Percentiles rank a stretch among this genome's conserved stretches.
Evolutionary conservation across 2,329 filamentous ascomycete species (phyloP).

Genomic region (Emergomyces africanus): DNA sequence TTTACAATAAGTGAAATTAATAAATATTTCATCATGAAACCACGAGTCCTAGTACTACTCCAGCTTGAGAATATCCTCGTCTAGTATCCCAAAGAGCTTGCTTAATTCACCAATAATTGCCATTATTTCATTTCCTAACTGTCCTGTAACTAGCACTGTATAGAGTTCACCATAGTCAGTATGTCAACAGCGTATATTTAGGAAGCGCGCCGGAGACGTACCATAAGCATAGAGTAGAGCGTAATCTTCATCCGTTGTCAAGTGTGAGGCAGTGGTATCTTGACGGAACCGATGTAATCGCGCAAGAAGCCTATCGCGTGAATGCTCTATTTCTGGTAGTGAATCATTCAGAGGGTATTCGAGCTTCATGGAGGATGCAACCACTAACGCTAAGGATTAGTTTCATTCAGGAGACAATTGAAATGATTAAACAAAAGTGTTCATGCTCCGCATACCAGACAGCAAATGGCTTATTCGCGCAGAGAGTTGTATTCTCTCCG

Average conservation of each 20-base stretch:
- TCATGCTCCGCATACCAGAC: slow-evolving; percentile 32
- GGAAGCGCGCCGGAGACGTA: slow-evolving; percentile 22
- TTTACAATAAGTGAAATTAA: not conserved
- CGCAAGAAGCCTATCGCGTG: slow-evolving; percentile 69
- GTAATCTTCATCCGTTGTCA: slow-evolving; percentile 53
- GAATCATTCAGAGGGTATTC: slow-evolving; percentile 88
- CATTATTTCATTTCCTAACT: slow-evolving; percentile 43
- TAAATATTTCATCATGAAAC: not conserved
- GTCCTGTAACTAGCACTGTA: slow-evolving; percentile 49
- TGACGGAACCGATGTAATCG: slow-evolving; percentile 81
- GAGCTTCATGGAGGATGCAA: slow-evolving; percentile 86
- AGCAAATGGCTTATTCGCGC: slow-evolving; percentile 81
- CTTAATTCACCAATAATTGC: slow-evolving; percentile 44
- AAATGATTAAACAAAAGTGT: not conserved
- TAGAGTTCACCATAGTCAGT: slow-evolving; percentile 3
- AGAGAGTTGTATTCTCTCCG: slow-evolving; percentile 69
- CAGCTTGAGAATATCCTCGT: slow-evolving; percentile 49
- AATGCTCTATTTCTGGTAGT: slow-evolving; percentile 67
- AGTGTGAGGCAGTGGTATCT: slow-evolving; percentile 41
- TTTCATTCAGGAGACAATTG: not conserved
- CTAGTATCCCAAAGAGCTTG: slow-evolving; percentile 47
- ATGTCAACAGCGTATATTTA: not conserved
- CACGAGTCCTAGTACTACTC: slow-evolving; percentile 21
- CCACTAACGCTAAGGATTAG: slow-evolving; percentile 48
- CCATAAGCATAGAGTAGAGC: slow-evolving; percentile 86